Conservation (phyloP, 768 basidiomycete genomes). For the Collybia mongolica region DNA sequence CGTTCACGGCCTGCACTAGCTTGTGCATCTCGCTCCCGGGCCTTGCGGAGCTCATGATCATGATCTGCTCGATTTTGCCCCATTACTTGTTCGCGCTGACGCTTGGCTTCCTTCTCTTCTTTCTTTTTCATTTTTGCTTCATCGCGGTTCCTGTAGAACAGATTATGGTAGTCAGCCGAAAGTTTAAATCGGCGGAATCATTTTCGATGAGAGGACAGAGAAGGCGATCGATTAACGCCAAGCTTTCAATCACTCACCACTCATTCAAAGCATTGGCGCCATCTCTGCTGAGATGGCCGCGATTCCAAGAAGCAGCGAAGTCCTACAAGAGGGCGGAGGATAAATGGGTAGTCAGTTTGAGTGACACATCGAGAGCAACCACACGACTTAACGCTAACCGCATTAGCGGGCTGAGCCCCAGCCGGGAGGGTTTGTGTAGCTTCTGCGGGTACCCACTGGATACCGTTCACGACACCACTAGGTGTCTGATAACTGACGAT, state of each 20-base stretch:
- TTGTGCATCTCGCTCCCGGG: conserved; percentile 56
- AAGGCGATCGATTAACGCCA: background rate
- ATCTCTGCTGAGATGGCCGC: conserved; percentile 35
- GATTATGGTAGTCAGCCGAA: conserved; percentile 3
- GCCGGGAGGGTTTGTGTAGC: conserved; percentile 57
- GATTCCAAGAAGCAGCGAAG: conserved; percentile 56
- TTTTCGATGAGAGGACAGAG: background rate
- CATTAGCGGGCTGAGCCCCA: conserved; percentile 58
- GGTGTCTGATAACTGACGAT: conserved; percentile 67
- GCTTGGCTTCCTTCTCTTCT: conserved; percentile 45
- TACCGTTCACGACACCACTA: conserved; percentile 64
- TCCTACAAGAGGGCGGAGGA: conserved; percentile 36
- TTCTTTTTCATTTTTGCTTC: conserved; percentile 44
- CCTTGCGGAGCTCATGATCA: conserved; percentile 54
- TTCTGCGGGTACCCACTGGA: conserved; percentile 71
- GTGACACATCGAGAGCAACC: conserved; percentile 9
- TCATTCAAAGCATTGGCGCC: conserved; percentile 42
- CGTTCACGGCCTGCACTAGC: conserved; percentile 35
- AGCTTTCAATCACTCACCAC: conserved; percentile 32
- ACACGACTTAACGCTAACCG: conserved; percentile 33
- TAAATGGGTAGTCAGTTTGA: conserved; percentile 4
- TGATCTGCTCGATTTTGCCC: conserved; percentile 36
- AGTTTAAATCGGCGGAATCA: conserved; percentile 3
- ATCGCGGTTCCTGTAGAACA: conserved; percentile 39
- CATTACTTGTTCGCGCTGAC: conserved; percentile 52